Percentiles rank a stretch among this genome's conserved stretches.
Evolutionary conservation across 306 rosid genomes (phyloP).

Genomic region (Cucumis sativus): DNA sequence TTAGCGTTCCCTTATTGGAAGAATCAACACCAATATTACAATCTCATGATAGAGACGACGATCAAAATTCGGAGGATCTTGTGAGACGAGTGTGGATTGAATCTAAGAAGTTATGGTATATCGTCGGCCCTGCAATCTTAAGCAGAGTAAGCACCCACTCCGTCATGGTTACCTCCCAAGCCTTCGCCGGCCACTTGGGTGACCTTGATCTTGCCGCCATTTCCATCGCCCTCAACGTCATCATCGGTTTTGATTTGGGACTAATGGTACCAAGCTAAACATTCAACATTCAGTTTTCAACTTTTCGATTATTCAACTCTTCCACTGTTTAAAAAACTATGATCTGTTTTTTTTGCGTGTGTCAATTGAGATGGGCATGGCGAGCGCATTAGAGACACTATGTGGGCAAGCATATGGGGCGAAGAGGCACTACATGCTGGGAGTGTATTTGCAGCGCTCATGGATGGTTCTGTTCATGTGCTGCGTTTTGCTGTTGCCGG

Average conservation of each 20-base stretch:
- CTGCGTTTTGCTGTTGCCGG: background rate
- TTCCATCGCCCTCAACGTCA: constrained; percentile 13
- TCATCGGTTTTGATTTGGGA: constrained; percentile 18
- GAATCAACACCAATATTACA: background rate
- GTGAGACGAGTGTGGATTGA: constrained; percentile 8
- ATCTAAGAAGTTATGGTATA: constrained; percentile 24
- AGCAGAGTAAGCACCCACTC: constrained; percentile 9
- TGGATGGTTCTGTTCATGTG: background rate
- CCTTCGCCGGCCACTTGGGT: constrained; percentile 18
- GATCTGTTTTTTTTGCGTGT: too few relatives aligned
- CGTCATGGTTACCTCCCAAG: constrained; percentile 8
- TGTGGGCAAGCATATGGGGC: background rate
- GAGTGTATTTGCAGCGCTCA: constrained; percentile 2
- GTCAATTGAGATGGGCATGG: constrained; percentile 6
- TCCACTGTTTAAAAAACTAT: background rate
- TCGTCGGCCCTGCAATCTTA: constrained; percentile 20
- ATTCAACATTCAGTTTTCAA: background rate
- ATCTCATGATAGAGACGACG: background rate
- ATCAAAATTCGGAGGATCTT: background rate
- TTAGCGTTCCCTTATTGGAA: constrained; percentile 12
- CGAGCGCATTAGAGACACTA: constrained; percentile 6
- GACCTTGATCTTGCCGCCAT: constrained; percentile 20
- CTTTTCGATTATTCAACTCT: background rate
- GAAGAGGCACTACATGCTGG: background rate
- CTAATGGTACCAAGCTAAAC: constrained; percentile 9